Percentiles rank a stretch among this genome's conserved stretches.
Conservation (phyloP, 2,329 filamentous ascomycete genomes). For the Ceratocystis ficicola region DNA sequence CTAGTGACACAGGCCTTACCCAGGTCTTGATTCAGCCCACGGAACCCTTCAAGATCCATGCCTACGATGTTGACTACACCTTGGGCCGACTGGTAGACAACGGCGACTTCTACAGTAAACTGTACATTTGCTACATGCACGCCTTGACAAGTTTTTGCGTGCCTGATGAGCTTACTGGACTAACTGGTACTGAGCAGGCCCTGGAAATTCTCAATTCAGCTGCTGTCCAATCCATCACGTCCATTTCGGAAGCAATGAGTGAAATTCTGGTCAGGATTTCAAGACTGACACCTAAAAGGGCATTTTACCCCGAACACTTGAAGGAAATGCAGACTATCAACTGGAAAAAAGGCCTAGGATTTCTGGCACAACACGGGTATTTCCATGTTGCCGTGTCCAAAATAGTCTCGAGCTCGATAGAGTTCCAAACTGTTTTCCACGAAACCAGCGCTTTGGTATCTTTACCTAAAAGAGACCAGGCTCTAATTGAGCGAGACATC, state of each 20-base stretch:
- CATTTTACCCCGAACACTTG: slow-evolving; percentile 34
- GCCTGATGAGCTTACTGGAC: slow-evolving; percentile 36
- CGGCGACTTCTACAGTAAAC: slow-evolving; percentile 39
- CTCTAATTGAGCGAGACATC: background rate
- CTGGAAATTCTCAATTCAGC: slow-evolving; percentile 39
- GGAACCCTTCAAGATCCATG: slow-evolving; percentile 27
- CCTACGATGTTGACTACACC: slow-evolving; percentile 38
- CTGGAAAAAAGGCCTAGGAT: slow-evolving; percentile 34
- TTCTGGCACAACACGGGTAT: slow-evolving; percentile 35
- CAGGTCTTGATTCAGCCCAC: background rate
- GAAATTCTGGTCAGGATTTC: slow-evolving; percentile 32
- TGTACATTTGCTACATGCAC: slow-evolving; percentile 42
- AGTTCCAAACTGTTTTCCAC: background rate
- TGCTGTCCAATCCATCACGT: slow-evolving; percentile 36
- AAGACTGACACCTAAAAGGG: slow-evolving; percentile 32
- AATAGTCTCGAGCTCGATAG: too few species aligned
- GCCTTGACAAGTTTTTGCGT: slow-evolving; percentile 40
- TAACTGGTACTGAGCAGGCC: slow-evolving; percentile 45
- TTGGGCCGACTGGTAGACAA: slow-evolving; percentile 42
- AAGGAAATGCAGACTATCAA: slow-evolving; percentile 37
- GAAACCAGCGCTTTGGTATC: background rate
- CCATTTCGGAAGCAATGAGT: slow-evolving; percentile 30
- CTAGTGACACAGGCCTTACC: background rate
- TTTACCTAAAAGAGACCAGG: background rate
- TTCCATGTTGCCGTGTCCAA: slow-evolving; percentile 30